Evolutionary conservation across 2,329 filamentous ascomycete genomes (phyloP), one percentile per base, ranked within the genome.

Genomic region (Hypoxylon sp.): DNA sequence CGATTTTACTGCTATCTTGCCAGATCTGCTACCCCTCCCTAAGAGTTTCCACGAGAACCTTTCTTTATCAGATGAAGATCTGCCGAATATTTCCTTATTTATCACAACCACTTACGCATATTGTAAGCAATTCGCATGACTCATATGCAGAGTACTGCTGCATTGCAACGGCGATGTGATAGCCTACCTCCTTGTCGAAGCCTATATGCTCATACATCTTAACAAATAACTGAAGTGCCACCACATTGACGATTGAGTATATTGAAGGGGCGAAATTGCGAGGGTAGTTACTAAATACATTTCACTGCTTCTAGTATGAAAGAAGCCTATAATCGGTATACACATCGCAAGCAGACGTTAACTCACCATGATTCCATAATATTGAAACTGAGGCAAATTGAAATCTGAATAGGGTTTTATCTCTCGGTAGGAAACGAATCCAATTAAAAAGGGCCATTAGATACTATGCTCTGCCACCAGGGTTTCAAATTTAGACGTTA

Each of bases 101-200:
- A 59, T 59, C 58, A 44, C 59, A 31, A 57, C 62, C 60, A 61
- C 48, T 59, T 53, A 54, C 58, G 47, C 61, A 35, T 57, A 17
- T 26, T 54, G 68, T 71, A 63, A 71, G 68, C 68, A 46, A 26
- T 53, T 66, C 57, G 65, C 70, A 66, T 67, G 64, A 68, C 65
- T 66, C 70, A 68, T 29, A 63, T 63, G 67, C 63, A 61, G 44
- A 22, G 44, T 33, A 35, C 44, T 17, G 47, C 55, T 62, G 66
- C 63, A 48, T 46, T 66, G 53, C 33, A 51, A 68, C 58, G 5
- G 44, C 52, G 51, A 44, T 29, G 35, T 52, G 53, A 58, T 47
- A 14, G 50, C 37, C 42, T 52, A 33, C 24, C 42, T 33, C 31
- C 44, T 39, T 59, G n/a, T 14, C 22, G 2, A 29, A 39, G 22